Evolutionary conservation across 129 eudicot species (phyloP).

Genomic region (Tagetes patula): DNA sequence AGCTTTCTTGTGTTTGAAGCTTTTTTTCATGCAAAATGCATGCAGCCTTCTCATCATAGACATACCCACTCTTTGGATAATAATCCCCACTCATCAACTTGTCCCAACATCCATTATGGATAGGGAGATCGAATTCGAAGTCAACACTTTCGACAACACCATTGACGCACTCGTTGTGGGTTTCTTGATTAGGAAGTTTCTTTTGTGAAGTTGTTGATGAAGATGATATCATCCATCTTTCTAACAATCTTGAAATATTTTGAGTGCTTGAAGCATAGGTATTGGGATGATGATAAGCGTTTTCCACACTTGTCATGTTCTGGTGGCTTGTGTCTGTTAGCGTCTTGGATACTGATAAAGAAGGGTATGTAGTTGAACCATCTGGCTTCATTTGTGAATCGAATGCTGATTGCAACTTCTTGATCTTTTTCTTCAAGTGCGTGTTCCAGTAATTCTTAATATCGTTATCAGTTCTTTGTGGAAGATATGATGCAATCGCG

Average conservation of each 20-base stretch:
- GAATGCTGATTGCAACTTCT: constrained; percentile 40
- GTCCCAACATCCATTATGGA: constrained; percentile 47
- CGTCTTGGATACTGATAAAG: background rate
- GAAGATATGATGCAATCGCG: constrained; percentile 84
- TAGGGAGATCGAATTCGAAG: constrained; percentile 48
- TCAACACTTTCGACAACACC: constrained; percentile 34
- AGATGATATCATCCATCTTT: constrained; percentile 76
- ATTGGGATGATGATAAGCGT: constrained; percentile 24
- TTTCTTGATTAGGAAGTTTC: constrained; percentile 32
- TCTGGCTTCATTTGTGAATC: constrained; percentile 37
- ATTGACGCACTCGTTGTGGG: constrained; percentile 17
- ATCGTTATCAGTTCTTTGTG: constrained; percentile 83
- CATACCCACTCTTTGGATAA: constrained; percentile 11
- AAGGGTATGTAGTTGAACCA: constrained; percentile 23
- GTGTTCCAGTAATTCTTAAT: constrained; percentile 90
- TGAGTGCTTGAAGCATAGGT: constrained; percentile 70
- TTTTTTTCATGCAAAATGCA: constrained; percentile 35
- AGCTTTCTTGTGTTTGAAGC: constrained; percentile 30
- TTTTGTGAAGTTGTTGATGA: constrained; percentile 21
- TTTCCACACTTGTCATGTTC: constrained; percentile 4
- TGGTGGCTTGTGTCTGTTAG: constrained; percentile 17
- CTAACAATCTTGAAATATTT: constrained; percentile 67
- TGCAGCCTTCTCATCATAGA: constrained; percentile 26
- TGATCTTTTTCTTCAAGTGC: constrained; percentile 74
- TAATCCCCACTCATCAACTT: constrained; percentile 28